phyloP scores from a whole-genome alignment of 345 rosid species.

The Luvunga scandens region DNA sequence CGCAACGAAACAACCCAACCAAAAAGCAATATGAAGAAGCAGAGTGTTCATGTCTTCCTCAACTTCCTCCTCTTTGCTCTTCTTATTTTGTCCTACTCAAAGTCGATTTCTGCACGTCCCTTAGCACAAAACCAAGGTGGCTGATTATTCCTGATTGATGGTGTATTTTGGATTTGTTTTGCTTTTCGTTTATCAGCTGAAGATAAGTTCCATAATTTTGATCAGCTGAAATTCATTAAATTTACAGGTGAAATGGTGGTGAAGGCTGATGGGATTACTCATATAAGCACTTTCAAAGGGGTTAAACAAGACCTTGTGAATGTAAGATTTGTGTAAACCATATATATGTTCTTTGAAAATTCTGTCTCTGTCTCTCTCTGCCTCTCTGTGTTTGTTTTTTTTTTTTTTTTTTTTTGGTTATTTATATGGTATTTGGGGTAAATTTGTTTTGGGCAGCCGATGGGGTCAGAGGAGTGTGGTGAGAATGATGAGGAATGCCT shows the following conservation, averaged over 20 bases:
- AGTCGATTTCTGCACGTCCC: conserved; percentile 28
- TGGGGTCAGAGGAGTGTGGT: conserved; percentile 49
- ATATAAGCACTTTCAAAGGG: not conserved
- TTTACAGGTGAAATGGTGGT: conserved; percentile 19
- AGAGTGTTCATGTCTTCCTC: not conserved
- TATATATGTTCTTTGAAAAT: not conserved
- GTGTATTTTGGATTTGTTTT: not conserved
- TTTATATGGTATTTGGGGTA: not conserved
- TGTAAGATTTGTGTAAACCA: conserved; percentile 13
- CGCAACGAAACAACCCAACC: not conserved
- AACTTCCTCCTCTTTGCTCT: conserved; percentile 16
- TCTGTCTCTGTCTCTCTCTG: not conserved
- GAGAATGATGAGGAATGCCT: conserved; percentile 57
- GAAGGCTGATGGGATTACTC: not conserved
- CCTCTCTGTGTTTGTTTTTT: too few species aligned
- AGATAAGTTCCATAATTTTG: not conserved
- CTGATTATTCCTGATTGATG: not conserved
- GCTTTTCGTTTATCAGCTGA: not conserved
- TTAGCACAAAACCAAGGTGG: conserved; percentile 25
- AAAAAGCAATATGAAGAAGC: conserved; percentile 14
- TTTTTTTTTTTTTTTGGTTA: too few species aligned
- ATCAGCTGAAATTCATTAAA: not conserved
- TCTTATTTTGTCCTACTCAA: conserved; percentile 5
- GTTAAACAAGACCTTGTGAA: conserved; percentile 20
- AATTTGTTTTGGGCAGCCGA: conserved; percentile 30